These are phyloP conservation scores for Citrullus amarus DNA, from an alignment of 306 rosid genomes.

Conservation along the genomic window DNA sequence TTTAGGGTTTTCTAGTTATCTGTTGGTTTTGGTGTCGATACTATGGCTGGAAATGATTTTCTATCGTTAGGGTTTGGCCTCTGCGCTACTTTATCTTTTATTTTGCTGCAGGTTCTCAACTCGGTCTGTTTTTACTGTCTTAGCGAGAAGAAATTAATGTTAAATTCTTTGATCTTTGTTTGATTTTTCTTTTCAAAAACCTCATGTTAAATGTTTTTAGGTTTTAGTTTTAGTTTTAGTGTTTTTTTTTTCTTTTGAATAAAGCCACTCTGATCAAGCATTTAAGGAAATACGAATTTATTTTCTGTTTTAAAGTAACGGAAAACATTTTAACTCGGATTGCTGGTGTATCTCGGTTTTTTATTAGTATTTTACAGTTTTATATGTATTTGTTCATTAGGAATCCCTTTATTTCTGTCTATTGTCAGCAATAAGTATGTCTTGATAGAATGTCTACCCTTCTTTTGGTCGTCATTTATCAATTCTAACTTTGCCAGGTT, in stretches of 20 bases:
- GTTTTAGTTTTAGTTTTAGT: too few species aligned
- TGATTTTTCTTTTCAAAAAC: neutral
- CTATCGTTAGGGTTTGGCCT: neutral
- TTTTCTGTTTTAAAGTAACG: neutral
- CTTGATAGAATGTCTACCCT: neutral
- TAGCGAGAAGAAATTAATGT: neutral
- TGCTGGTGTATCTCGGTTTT: neutral
- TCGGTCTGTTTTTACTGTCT: neutral
- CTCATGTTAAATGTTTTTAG: neutral
- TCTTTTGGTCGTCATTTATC: neutral
- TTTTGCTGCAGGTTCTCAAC: neutral
- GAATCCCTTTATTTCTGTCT: neutral
- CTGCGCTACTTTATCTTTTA: neutral
- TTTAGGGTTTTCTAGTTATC: conserved; percentile 4
- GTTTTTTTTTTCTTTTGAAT: neutral
- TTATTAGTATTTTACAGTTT: neutral
- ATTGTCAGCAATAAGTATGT: neutral
- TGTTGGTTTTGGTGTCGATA: neutral
- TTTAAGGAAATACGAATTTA: neutral
- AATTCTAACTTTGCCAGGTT: neutral
- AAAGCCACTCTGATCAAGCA: neutral
- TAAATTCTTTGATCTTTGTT: neutral
- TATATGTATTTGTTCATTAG: neutral
- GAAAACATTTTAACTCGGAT: neutral
- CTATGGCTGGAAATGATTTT: neutral